Evolutionary conservation across 2,329 filamentous ascomycete genomes (phyloP), one percentile per base, ranked within the genome.

Genomic region (Ophiocordyceps camponoti-floridani): DNA sequence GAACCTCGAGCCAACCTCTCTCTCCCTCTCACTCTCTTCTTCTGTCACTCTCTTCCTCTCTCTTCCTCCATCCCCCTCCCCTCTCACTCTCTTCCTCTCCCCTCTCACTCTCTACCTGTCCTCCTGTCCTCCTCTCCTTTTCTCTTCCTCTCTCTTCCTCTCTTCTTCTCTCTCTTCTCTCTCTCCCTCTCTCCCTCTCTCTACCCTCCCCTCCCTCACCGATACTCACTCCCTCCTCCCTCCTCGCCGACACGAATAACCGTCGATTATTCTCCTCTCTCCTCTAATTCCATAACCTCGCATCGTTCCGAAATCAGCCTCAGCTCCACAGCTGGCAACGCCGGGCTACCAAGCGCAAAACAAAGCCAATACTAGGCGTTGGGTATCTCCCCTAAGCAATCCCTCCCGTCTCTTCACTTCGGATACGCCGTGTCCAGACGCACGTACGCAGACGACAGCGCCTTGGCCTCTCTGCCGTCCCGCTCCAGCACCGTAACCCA

Each of bases 401-500:
- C 31, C 9, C 2, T 35, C 11, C 31, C 12, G 8, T 13, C 31
- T 35, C 31, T 35, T 58, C 60, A 66, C 51, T 57, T 63, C 19
- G 66, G 62, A 44, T 64, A 63, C 13, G 69, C 70, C 43, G 61
- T 57, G 51, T 78, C 73, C 50, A 78, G 57, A 47, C 60, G 61
- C 46, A 67, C 54, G 49, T 77, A 77, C 1, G 75, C 73, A 42
- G 64, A 61, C 56, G 82, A 77, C 42, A 84, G 58, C 23, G 77
- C 73, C 56, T 67, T 73, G 51, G 65, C 65, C 58, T 86, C 81
- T 51, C 69, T 72, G 1, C 84, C 82, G 57, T 94, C 85, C 43
- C 78, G 69, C 59, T 94, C 88, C 42, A 95, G 69, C 47, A 84
- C 83, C 18, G 76, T 69, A 14, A 94, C 68, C 66, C 87, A 79